These are phyloP conservation scores for Fusarium sororula DNA, from an alignment of 2,329 filamentous ascomycete species.

Conservation along the genomic window DNA sequence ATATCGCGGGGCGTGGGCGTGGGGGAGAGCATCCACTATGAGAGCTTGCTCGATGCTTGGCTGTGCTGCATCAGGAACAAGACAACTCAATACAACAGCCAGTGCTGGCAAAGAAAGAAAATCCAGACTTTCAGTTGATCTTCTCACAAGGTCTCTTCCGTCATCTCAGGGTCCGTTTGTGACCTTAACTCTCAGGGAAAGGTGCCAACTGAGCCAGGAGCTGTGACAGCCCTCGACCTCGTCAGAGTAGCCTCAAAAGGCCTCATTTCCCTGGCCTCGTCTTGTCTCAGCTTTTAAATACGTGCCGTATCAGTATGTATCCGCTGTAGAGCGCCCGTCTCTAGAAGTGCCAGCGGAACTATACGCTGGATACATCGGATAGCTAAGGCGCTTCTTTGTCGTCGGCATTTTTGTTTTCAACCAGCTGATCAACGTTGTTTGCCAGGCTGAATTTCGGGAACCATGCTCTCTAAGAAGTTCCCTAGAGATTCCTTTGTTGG, in stretches of 20 bases:
- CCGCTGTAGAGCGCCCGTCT: background rate
- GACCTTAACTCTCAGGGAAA: conserved; percentile 7
- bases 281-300: background rate
- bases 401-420: background rate
- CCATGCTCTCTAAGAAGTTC: background rate
- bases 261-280: conserved; percentile 26
- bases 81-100: background rate
- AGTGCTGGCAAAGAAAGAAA: background rate
- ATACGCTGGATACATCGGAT: background rate
- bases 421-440: conserved; percentile 8
- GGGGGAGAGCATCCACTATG: conserved; percentile 21
- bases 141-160: conserved; percentile 6
- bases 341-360: background rate
- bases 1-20: conserved; percentile 31
- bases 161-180: conserved; percentile 26
- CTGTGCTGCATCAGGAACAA: conserved; percentile 1
- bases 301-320: conserved; percentile 7
- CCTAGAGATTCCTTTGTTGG: background rate
- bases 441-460: background rate
- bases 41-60: conserved; percentile 3
- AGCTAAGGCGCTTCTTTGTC: background rate
- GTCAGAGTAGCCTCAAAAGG: conserved; percentile 25
- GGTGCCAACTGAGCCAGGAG: background rate
- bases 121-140: background rate
- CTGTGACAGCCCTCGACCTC: conserved; percentile 7